A percentile compares a stretch with the other conserved stretches of the same genome.
These are phyloP conservation scores for Russula griseocarnosa DNA, from an alignment of 768 basidiomycete species.

Conservation along the genomic window DNA sequence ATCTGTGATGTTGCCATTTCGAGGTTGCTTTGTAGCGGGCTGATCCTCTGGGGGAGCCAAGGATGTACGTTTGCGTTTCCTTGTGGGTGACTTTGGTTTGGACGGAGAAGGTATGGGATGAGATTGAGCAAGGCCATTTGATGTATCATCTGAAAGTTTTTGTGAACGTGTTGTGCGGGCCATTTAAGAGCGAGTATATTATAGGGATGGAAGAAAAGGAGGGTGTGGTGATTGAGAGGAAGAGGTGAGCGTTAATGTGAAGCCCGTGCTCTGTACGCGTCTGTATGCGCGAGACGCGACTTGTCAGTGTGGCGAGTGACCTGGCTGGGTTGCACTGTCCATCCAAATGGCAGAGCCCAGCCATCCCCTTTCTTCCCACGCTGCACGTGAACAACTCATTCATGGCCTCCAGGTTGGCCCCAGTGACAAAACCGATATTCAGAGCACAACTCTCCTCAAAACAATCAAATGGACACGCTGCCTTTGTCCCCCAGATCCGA, in stretches of 20 bases:
- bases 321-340: neutral
- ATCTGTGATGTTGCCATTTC: constrained; percentile 34
- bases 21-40: constrained; percentile 47
- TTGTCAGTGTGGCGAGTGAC: constrained; percentile 20
- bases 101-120: constrained; percentile 28
- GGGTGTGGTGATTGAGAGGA: neutral
- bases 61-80: constrained; percentile 67
- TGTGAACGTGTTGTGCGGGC: constrained; percentile 74
- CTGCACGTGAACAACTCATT: constrained; percentile 18
- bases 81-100: constrained; percentile 37
- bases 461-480: constrained; percentile 69
- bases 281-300: constrained; percentile 31
- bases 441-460: constrained; percentile 50
- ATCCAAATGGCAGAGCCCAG: neutral
- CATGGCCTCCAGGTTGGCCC: constrained; percentile 36
- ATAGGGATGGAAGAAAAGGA: constrained; percentile 5
- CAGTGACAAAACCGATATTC: constrained; percentile 38
- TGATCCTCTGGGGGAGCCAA: constrained; percentile 46
- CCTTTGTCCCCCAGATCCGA: constrained; percentile 73
- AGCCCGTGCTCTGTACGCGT: constrained; percentile 35
- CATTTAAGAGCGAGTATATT: constrained; percentile 43
- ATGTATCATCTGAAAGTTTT: constrained; percentile 36
- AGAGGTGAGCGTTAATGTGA: constrained; percentile 24
- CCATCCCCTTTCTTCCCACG: constrained; percentile 9
- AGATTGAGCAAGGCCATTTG: constrained; percentile 34